Evolutionary conservation across 169 alveolate genomes (phyloP), one percentile per base, ranked within the genome.

Genomic region (Cryptosporidium muris): DNA sequence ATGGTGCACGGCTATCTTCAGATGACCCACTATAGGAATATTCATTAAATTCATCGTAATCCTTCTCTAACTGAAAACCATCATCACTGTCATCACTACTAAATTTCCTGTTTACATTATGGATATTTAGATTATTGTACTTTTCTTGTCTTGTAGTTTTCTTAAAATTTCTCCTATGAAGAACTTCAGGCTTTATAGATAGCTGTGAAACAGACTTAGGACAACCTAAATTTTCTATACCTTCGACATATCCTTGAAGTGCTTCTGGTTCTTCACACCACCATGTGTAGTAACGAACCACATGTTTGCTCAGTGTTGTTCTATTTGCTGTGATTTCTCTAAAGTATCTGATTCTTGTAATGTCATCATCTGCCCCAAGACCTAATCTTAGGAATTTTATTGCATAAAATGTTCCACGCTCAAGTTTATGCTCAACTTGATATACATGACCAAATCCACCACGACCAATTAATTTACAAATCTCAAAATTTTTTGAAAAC

Each of bases 201-300:
- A 68, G 60, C 37, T 74, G 58, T 68, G 90, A 63, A 82, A 92
- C 64, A 85, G 90, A 65, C 82, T 92, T 60, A 52, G 82, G 63
- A 89, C 92, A 53, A 91, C 94, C 64, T 82, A 91, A 82, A 80
- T 89, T 63, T 80, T 92, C 54, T 82, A 68, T 88, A 88, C 95
- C 66, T 66, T 90, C 58, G 91, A 89, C 91, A 82, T 82, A 62
- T 81, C 80, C 64, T 88, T 90, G 97, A 12, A 94, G 80, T 54
- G 92, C 94, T 81, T 92, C 96, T 11, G 96, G 97, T 81, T 94
- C 96, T 66, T 94, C 97, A 64, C 96, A 94, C 97, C 97, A 94
- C 97, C 97, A 94, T n/a, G 96, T 94, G 80, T 91, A 94, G 82
- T 93, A 94, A 14, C 97, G 88, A 38, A 93, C 97, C 51, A 94